Conservation (phyloP, 768 basidiomycete genomes). For the Suillus tomentosus region DNA sequence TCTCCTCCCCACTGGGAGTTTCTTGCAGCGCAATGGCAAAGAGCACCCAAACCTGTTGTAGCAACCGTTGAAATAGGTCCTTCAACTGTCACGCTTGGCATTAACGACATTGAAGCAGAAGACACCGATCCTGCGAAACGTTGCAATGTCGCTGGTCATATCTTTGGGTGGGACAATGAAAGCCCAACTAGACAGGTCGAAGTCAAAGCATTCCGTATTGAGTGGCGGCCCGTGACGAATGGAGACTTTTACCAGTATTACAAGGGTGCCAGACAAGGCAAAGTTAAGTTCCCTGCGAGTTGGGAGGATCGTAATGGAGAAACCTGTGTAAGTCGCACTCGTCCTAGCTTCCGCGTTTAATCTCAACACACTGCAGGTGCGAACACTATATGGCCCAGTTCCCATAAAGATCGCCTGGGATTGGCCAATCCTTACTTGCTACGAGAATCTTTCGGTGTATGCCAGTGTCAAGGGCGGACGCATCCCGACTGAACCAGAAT, state of each 20-base stretch:
- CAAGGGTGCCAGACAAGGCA: constrained; percentile 42
- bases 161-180: constrained; percentile 97
- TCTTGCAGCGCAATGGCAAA: constrained; percentile 49
- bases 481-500: constrained; percentile 88
- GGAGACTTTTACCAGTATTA: constrained; percentile 80
- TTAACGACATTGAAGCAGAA: constrained; percentile 77
- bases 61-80: constrained; percentile 60
- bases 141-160: constrained; percentile 52
- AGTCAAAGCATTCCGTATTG: constrained; percentile 73
- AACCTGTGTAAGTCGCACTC: constrained; percentile 43
- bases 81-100: constrained; percentile 65
- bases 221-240: constrained; percentile 87
- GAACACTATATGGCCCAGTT: constrained; percentile 87
- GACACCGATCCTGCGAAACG: constrained; percentile 45
- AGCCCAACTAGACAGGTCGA: constrained; percentile 62
- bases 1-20: constrained; percentile 68
- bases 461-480: constrained; percentile 90
- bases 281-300: constrained; percentile 62
- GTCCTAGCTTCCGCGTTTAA: not conserved
- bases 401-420: constrained; percentile 70
- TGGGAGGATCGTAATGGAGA: constrained; percentile 64
- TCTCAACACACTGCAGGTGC: constrained; percentile 48
- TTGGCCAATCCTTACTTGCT: constrained; percentile 87
- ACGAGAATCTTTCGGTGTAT: constrained; percentile 75
- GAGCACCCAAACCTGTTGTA: constrained; percentile 42